Base-by-base conservation (phyloP, 305 asterid species). In the Fraxinus greggii region DNA sequence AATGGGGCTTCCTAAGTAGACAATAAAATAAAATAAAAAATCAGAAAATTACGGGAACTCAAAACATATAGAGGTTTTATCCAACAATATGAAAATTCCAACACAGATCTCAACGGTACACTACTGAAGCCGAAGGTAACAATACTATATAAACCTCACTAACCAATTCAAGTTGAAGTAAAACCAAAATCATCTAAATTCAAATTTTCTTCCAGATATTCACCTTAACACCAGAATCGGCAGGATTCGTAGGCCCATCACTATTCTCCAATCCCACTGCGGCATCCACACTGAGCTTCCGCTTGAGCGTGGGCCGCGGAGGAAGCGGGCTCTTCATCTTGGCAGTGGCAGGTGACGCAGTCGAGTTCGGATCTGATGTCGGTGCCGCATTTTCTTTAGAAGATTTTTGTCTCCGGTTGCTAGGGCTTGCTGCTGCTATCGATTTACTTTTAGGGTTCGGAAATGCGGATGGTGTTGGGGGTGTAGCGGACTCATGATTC, bases 221-320 rank as follows among this genome's bases (percentile, higher is more conserved):
- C 79, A 92, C 98, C 91, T 92, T 91, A 13, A 97, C 99, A 72
- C 99, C 99, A 36, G 99, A 91, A 85, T 97, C 98, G 10, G 83
- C 69, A 19, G 88, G 80, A 79, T 87, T 86, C 28, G 77, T 56
- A 54, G 85, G 78, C 51, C 85, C 80, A 33, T 67, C 80, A 19
- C 82, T 84, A 75, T 81, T 88, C 69, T 92, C 97, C 29, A 89
- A 78, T 72, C 82, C 86, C 6, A 78, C 84, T 75, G 35, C 87
- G 10, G 94, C 63, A 77, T 95, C 99, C 45, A 86, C 87, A 78
- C 90, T 87, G 87, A 91, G 97, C 92, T 93, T 93, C 86, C 98
- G 88, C 88, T 94, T 96, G 85, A 89, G 96, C 19, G 97, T 97
- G 10, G 98, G 99, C 78, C 98, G 85, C 0, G 98, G 99, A 0